Evolutionary conservation across 208 protist genomes (phyloP).

Genomic region (Crithidia bombi): DNA sequence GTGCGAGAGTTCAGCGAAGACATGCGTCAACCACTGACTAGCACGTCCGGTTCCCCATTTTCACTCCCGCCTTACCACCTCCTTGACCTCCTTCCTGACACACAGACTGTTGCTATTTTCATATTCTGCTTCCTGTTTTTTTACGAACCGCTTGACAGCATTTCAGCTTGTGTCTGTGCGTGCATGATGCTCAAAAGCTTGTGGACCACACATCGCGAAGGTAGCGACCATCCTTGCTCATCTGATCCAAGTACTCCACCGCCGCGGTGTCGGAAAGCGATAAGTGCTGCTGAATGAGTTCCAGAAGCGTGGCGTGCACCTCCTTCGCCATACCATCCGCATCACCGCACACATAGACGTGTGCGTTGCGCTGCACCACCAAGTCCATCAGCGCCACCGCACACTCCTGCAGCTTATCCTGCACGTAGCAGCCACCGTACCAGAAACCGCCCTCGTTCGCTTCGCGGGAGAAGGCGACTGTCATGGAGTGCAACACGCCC

Average conservation of each 20-base stretch:
- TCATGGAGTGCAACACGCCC: constrained; percentile 41
- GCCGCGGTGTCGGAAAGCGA: constrained; percentile 20
- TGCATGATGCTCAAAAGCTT: constrained; percentile 11
- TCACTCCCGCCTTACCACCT: no score
- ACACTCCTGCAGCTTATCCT: constrained; percentile 61
- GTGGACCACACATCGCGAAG: constrained; percentile 54
- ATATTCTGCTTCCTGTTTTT: no score
- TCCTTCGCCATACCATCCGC: constrained; percentile 67
- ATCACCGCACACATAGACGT: constrained; percentile 76
- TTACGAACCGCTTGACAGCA: not conserved
- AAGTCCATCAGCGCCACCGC: constrained; percentile 38
- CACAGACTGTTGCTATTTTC: no score
- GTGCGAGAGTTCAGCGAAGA: no score
- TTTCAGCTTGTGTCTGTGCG: not conserved
- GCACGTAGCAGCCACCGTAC: constrained; percentile 75
- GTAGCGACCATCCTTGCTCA: constrained; percentile 45
- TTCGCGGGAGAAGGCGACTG: constrained; percentile 66
- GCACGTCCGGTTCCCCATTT: no score
- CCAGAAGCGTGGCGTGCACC: constrained; percentile 47
- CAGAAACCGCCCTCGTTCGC: constrained; percentile 57
- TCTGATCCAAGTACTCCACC: constrained; percentile 36
- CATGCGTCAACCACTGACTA: no score
- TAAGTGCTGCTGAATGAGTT: constrained; percentile 49
- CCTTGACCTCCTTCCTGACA: no score
- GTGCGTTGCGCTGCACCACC: constrained; percentile 47